phyloP scores from a whole-genome alignment of 805 yeast genomes.

The Wickerhamiella brachini region DNA sequence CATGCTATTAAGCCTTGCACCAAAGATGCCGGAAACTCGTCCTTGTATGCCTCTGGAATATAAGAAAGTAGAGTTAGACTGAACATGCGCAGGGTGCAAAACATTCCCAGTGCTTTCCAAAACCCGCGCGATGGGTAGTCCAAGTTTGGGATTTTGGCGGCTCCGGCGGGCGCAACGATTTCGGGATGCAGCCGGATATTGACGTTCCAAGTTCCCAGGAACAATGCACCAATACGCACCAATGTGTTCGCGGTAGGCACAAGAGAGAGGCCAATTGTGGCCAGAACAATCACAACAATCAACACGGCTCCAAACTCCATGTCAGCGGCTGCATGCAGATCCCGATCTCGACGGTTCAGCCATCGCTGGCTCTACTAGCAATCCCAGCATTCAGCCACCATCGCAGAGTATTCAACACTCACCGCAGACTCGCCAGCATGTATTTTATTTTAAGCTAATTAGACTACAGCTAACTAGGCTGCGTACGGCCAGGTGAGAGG shows the following conservation, averaged over 20 bases:
- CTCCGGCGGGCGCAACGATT: not conserved
- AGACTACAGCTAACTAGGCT: no score
- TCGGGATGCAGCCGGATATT: not conserved
- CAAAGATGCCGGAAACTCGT: not conserved
- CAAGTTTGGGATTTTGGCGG: not conserved
- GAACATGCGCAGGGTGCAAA: not conserved
- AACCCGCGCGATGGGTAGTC: not conserved
- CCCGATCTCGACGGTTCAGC: no score
- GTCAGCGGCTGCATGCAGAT: no score
- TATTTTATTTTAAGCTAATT: no score
- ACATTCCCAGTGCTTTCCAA: slow-evolving; percentile 1
- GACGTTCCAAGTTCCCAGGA: not conserved
- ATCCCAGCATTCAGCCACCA: no score
- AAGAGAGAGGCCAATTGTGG: not conserved
- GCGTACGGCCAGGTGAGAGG: no score
- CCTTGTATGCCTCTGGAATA: not conserved
- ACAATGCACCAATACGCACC: not conserved
- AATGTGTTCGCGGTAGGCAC: not conserved
- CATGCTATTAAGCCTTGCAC: not conserved
- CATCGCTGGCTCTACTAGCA: no score
- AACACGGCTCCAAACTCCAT: not conserved
- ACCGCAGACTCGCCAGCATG: no score
- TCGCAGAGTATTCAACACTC: no score
- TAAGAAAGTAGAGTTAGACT: not conserved
- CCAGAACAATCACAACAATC: not conserved